Evolutionary conservation across 2,329 filamentous ascomycete genomes (phyloP).

Genomic region (Nannizziopsis arthrosporioides): DNA sequence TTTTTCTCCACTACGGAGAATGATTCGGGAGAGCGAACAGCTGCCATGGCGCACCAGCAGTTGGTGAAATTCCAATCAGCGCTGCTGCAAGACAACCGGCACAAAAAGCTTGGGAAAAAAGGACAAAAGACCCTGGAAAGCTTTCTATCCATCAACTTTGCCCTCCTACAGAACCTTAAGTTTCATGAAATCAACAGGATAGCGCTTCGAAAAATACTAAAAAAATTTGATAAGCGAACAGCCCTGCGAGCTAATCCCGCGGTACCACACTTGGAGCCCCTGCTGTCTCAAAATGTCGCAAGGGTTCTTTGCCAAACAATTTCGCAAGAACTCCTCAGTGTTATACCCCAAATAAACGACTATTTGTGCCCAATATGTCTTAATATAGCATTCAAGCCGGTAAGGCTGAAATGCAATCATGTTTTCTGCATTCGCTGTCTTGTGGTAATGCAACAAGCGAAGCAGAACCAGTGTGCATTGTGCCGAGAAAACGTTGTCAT

Average conservation of each 20-base stretch:
- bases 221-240: slow-evolving; percentile 84
- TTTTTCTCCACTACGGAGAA: slow-evolving; percentile 70
- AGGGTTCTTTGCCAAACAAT: slow-evolving; percentile 66
- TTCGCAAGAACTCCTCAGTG: slow-evolving; percentile 56
- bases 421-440: slow-evolving; percentile 77
- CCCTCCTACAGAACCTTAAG: slow-evolving; percentile 65
- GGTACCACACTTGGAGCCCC: slow-evolving; percentile 49
- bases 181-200: slow-evolving; percentile 75
- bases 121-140: slow-evolving; percentile 53
- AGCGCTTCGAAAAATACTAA: slow-evolving; percentile 72
- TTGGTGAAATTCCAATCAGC: slow-evolving; percentile 62
- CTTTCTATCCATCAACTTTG: slow-evolving; percentile 62
- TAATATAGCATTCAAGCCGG: slow-evolving; percentile 65
- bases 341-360: slow-evolving; percentile 73
- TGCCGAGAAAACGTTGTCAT: slow-evolving; percentile 63
- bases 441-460: slow-evolving; percentile 62
- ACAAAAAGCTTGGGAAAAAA: slow-evolving; percentile 47
- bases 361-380: slow-evolving; percentile 74
- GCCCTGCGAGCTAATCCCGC: slow-evolving; percentile 55
- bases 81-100: slow-evolving; percentile 37
- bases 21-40: slow-evolving; percentile 56
- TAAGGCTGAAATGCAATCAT: slow-evolving; percentile 63
- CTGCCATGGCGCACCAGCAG: slow-evolving; percentile 53
- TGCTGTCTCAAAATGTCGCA: slow-evolving; percentile 57
- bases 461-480: slow-evolving; percentile 59